Conservation (phyloP, 495 filamentous ascomycete species). For the Hypoxylon intermedium region DNA sequence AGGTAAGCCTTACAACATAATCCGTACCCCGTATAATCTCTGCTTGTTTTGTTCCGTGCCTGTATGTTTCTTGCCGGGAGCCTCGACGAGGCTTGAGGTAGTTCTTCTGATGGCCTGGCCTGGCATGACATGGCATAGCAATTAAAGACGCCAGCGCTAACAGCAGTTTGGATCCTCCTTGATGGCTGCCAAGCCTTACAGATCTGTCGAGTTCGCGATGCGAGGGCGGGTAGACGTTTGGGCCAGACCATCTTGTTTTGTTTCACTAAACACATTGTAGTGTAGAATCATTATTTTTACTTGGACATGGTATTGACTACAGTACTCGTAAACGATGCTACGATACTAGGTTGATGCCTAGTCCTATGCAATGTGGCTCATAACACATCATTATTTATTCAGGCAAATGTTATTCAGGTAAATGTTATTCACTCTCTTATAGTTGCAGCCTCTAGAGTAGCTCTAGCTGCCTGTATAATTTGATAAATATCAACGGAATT, state of each 20-base stretch:
- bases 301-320: neutral
- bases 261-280: slow-evolving; percentile 22
- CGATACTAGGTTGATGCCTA: too few species aligned
- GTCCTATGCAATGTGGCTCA: too few species aligned
- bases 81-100: slow-evolving; percentile 6
- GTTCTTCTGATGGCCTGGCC: too few species aligned
- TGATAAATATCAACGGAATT: too few species aligned
- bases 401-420: too few species aligned
- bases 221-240: slow-evolving; percentile 8
- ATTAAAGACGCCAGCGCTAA: neutral
- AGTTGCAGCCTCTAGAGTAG: too few species aligned
- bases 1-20: slow-evolving; percentile 26
- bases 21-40: slow-evolving; percentile 32
- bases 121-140: neutral
- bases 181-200: neutral
- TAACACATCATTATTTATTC: too few species aligned
- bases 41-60: slow-evolving; percentile 30
- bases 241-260: slow-evolving; percentile 20
- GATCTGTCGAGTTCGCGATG: slow-evolving; percentile 11
- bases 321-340: too few species aligned
- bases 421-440: too few species aligned
- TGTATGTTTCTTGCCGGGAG: slow-evolving; percentile 20
- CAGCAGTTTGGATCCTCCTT: neutral
- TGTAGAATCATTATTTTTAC: neutral
- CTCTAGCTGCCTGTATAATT: too few species aligned